Evolutionary conservation across 768 basidiomycete genomes (phyloP).

Genomic region (Russula lepida): DNA sequence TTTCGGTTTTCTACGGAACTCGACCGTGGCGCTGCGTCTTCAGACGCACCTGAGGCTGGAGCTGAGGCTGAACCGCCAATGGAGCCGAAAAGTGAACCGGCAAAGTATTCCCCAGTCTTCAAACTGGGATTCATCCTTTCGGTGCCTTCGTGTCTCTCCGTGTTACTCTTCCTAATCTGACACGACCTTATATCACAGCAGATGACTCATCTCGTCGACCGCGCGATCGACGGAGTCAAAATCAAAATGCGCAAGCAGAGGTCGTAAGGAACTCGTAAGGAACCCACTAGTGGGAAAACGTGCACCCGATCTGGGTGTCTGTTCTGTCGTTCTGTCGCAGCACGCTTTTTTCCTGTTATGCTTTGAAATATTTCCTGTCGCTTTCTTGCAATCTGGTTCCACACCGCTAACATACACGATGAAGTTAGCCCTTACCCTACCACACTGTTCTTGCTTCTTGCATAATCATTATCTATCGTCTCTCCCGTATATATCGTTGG

Average conservation of each 20-base stretch:
- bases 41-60: not conserved
- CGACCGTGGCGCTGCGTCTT: not conserved
- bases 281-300: not conserved
- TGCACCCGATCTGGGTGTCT: not conserved
- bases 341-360: not conserved
- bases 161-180: not conserved
- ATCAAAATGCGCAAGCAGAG: constrained; percentile 7
- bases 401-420: not conserved
- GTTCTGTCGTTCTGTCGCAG: not conserved
- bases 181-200: not conserved
- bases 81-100: not conserved
- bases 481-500: not conserved
- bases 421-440: not conserved
- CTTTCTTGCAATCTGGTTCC: not conserved
- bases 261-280: not conserved
- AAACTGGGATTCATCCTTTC: not conserved
- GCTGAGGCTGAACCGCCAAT: not conserved
- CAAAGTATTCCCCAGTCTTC: not conserved
- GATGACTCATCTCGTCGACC: not conserved
- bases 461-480: not conserved
- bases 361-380: not conserved
- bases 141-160: not conserved
- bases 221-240: constrained; percentile 8
- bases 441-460: not conserved
- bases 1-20: not conserved